These are phyloP conservation scores for Noccaea bulbosa DNA, from an alignment of 345 rosid genomes.

Conservation along the genomic window DNA sequence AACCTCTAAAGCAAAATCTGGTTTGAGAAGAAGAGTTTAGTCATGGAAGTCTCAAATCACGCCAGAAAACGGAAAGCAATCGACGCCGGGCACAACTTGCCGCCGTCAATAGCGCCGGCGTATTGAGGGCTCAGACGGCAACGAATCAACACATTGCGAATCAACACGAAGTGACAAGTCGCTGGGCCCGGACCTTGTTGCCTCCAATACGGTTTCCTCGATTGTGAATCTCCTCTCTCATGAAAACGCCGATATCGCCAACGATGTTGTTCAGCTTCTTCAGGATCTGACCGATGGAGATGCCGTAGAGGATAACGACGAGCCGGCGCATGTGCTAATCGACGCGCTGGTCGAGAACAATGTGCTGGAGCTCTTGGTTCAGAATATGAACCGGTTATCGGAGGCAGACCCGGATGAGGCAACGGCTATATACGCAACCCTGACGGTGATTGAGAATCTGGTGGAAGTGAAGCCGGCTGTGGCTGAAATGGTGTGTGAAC, in stretches of 20 bases:
- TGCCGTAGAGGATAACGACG: conserved; percentile 84
- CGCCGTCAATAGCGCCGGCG: conserved; percentile 31
- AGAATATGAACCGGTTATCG: conserved; percentile 82
- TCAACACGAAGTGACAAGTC: too few species aligned
- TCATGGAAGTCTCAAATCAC: conserved; percentile 48
- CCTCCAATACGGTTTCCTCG: conserved; percentile 75
- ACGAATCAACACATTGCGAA: too few species aligned
- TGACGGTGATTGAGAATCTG: conserved; percentile 87
- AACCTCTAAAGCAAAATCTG: not conserved
- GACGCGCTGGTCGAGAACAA: conserved; percentile 79
- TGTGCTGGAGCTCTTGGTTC: conserved; percentile 85
- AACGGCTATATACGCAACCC: conserved; percentile 72
- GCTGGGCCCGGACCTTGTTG: conserved; percentile 81
- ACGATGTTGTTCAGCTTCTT: conserved; percentile 85
- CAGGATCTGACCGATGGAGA: conserved; percentile 95
- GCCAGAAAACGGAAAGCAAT: conserved; percentile 47
- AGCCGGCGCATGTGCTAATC: conserved; percentile 71
- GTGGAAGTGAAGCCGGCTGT: conserved; percentile 93
- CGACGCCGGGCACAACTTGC: conserved; percentile 29
- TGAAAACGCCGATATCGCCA: conserved; percentile 84
- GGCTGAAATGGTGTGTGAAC: conserved; percentile 85
- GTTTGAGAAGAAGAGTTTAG: conserved; percentile 7
- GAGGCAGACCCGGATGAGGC: conserved; percentile 82
- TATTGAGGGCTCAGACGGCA: conserved; percentile 31
- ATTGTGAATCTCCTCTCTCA: conserved; percentile 81